A percentile compares a stretch with the other conserved stretches of the same genome.
These are phyloP conservation scores for Hericium coralloides DNA, from an alignment of 768 basidiomycete genomes.

Conservation along the genomic window DNA sequence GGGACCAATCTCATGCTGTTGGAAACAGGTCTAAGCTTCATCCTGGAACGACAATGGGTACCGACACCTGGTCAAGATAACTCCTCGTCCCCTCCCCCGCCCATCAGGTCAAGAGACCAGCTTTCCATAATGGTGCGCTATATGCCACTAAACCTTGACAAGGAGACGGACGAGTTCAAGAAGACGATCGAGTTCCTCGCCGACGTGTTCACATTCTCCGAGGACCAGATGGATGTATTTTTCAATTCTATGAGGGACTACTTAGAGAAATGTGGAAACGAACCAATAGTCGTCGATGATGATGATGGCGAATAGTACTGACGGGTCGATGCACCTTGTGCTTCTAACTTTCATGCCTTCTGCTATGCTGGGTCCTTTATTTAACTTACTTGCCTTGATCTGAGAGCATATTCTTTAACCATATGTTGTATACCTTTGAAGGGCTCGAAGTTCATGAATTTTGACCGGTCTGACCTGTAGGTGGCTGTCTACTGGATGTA, in stretches of 20 bases:
- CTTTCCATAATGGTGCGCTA: slow-evolving; percentile 47
- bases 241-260: slow-evolving; percentile 49
- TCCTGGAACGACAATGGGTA: slow-evolving; percentile 3
- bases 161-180: slow-evolving; percentile 48
- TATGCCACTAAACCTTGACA: slow-evolving; percentile 54
- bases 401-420: no score
- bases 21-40: slow-evolving; percentile 36
- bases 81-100: slow-evolving; percentile 11
- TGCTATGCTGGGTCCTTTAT: no score
- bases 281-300: slow-evolving; percentile 15
- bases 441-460: no score
- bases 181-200: slow-evolving; percentile 52
- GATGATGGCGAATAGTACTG: neutral
- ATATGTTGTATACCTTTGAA: no score
- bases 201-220: slow-evolving; percentile 58
- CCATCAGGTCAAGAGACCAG: slow-evolving; percentile 28
- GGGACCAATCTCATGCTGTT: neutral
- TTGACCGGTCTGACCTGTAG: no score
- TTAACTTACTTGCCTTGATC: no score
- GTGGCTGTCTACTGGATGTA: neutral
- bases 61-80: slow-evolving; percentile 21
- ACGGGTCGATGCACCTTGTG: no score
- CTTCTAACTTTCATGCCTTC: no score
- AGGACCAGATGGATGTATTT: slow-evolving; percentile 59
- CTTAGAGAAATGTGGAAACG: slow-evolving; percentile 23